Percentiles rank a stretch among this genome's conserved stretches.
phyloP scores from a whole-genome alignment of 805 yeast genomes.

The Nematodospora valgi region DNA sequence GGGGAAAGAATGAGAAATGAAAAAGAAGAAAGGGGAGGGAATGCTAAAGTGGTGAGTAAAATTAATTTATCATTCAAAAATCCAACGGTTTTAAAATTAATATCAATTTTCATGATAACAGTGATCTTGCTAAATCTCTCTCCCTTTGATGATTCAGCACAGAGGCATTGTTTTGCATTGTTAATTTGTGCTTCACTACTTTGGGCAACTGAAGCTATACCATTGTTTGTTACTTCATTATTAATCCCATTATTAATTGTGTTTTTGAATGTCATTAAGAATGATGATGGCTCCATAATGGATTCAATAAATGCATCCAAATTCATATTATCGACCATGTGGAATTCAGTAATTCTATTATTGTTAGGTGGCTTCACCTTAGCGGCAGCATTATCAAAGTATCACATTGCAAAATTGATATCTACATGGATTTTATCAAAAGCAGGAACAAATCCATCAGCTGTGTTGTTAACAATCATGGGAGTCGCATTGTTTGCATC shows the following conservation, averaged over 20 bases:
- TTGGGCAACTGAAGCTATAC: slow-evolving; percentile 96
- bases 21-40: slow-evolving; percentile 12
- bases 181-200: slow-evolving; percentile 76
- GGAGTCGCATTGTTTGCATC: slow-evolving; percentile 49
- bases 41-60: slow-evolving; percentile 7
- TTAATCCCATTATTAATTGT: slow-evolving; percentile 81
- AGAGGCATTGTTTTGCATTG: slow-evolving; percentile 64
- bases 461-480: slow-evolving; percentile 48
- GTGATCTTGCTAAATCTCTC: slow-evolving; percentile 25
- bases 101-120: slow-evolving; percentile 48
- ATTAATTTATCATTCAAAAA: slow-evolving; percentile 30
- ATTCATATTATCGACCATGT: slow-evolving; percentile 47
- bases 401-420: slow-evolving; percentile 48
- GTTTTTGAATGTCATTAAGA: slow-evolving; percentile 62
- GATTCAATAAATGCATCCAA: slow-evolving; percentile 39
- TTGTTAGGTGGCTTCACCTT: slow-evolving; percentile 53
- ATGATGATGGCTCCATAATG: slow-evolving; percentile 46
- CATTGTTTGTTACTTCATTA: slow-evolving; percentile 84
- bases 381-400: slow-evolving; percentile 54
- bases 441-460: slow-evolving; percentile 51
- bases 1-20: slow-evolving; percentile 13
- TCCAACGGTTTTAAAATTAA: slow-evolving; percentile 40
- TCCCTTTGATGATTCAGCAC: slow-evolving; percentile 34
- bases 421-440: slow-evolving; percentile 46
- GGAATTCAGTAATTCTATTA: slow-evolving; percentile 51